Percentiles rank a stretch among this genome's conserved stretches.
phyloP scores from a whole-genome alignment of 768 basidiomycete species.

The Galerina marginata region DNA sequence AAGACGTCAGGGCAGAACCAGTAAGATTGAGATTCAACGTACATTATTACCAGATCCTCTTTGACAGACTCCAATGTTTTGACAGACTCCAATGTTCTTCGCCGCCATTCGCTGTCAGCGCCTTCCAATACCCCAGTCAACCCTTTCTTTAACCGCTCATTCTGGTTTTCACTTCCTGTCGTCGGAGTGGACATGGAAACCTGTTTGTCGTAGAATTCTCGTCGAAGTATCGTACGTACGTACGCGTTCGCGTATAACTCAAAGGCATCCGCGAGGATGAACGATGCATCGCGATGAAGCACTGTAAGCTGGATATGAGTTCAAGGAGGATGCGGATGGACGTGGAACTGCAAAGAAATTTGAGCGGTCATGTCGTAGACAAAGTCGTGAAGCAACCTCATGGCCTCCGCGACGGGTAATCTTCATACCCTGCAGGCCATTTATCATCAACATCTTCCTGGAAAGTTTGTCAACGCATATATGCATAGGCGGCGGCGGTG shows the following conservation, averaged over 20 bases:
- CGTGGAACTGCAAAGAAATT: constrained; percentile 57
- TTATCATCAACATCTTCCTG: too few species aligned
- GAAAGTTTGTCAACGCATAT: too few species aligned
- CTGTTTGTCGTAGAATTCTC: constrained; percentile 93
- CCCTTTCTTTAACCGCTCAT: constrained; percentile 68
- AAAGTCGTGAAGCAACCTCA: not conserved
- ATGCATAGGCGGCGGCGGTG: too few species aligned
- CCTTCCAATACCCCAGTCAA: constrained; percentile 71
- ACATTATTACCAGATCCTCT: constrained; percentile 80
- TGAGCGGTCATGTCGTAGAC: not conserved
- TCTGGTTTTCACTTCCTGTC: constrained; percentile 64
- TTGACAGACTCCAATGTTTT: too few species aligned
- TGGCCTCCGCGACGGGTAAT: too few species aligned
- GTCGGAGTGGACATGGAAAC: constrained; percentile 69
- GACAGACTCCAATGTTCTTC: constrained; percentile 66
- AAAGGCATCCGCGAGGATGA: constrained; percentile 86
- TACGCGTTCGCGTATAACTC: constrained; percentile 88
- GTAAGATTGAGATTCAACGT: constrained; percentile 30
- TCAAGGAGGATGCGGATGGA: constrained; percentile 81
- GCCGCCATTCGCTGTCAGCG: constrained; percentile 64
- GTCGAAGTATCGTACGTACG: constrained; percentile 80
- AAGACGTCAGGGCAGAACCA: not conserved
- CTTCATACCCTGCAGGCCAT: too few species aligned
- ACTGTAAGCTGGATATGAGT: constrained; percentile 81
- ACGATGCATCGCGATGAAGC: constrained; percentile 83